Evolutionary conservation across 228 moss, liverwort and hornwort genomes (phyloP).

Genomic region (Sphagnum fallax): DNA sequence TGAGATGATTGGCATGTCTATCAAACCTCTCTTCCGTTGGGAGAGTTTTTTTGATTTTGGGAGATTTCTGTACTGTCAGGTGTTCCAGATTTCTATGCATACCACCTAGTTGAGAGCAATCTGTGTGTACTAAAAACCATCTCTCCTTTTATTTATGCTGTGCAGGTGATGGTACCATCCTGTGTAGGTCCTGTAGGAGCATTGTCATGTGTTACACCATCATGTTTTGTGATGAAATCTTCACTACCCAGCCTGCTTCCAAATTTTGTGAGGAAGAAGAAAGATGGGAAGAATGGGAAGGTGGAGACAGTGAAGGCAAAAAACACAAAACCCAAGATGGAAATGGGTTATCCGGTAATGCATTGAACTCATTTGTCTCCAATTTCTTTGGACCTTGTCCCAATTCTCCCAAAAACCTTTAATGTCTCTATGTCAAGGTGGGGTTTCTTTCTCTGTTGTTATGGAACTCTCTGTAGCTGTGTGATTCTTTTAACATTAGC

Average conservation of each 20-base stretch:
- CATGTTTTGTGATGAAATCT: conserved; percentile 37
- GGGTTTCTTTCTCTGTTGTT: no score
- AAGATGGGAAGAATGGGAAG: conserved; percentile 26
- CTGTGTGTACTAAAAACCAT: no score
- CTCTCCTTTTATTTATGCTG: no score
- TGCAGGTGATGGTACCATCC: conserved; percentile 11
- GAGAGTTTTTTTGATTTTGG: no score
- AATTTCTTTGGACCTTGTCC: conserved; percentile 34
- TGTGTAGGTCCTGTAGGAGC: conserved; percentile 30
- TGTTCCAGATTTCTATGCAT: no score
- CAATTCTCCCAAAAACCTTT: conserved; percentile 3
- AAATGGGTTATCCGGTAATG: conserved; percentile 40
- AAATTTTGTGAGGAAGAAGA: conserved; percentile 54
- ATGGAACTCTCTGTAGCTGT: conserved; percentile 11
- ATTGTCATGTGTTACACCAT: conserved; percentile 36
- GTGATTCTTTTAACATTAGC: background rate
- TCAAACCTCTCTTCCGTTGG: no score
- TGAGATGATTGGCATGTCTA: no score
- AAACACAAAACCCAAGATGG: conserved; percentile 28
- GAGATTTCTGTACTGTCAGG: no score
- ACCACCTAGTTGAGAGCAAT: no score
- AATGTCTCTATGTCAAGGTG: no score
- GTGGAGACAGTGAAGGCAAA: conserved; percentile 27
- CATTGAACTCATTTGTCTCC: conserved; percentile 60
- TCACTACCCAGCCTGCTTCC: conserved; percentile 44